Evolutionary conservation across 495 filamentous ascomycete species (phyloP).

Genomic region (Aspergillus incahuasiensis): DNA sequence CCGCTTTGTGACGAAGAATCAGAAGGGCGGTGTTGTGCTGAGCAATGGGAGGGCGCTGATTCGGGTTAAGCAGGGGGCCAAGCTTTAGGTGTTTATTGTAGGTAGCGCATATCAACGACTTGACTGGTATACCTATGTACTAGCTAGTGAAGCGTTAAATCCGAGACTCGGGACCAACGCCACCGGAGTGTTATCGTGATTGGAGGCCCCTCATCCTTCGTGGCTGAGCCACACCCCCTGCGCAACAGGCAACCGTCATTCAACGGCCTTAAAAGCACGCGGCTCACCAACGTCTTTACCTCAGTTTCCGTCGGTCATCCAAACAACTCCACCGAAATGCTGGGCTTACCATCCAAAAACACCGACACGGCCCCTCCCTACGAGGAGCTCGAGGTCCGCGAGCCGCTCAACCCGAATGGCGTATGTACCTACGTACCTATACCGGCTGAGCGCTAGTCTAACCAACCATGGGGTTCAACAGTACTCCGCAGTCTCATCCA

Average conservation of each 20-base stretch:
- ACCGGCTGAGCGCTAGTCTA: too few species aligned
- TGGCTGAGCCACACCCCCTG: background rate
- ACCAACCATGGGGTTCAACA: too few species aligned
- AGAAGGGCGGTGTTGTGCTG: constrained; percentile 70
- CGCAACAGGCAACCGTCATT: background rate
- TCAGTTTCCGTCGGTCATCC: too few species aligned
- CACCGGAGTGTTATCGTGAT: too few species aligned
- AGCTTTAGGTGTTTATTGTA: constrained; percentile 1
- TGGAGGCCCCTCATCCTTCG: background rate
- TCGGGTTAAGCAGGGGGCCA: background rate
- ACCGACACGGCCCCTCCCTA: background rate
- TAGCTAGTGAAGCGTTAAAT: too few species aligned
- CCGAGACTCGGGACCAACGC: too few species aligned
- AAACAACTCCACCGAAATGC: background rate
- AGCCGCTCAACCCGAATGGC: background rate
- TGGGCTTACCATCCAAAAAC: background rate
- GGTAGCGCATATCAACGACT: too few species aligned
- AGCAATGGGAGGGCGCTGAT: constrained; percentile 63
- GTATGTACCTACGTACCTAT: too few species aligned
- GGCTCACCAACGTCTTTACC: too few species aligned
- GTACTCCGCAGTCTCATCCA: background rate
- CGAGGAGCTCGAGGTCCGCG: background rate
- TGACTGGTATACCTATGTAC: too few species aligned
- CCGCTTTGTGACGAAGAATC: constrained; percentile 64
- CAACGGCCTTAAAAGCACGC: background rate